Evolutionary conservation across 257 asterid species (phyloP).

Genomic region (Ilex aquifolium): DNA sequence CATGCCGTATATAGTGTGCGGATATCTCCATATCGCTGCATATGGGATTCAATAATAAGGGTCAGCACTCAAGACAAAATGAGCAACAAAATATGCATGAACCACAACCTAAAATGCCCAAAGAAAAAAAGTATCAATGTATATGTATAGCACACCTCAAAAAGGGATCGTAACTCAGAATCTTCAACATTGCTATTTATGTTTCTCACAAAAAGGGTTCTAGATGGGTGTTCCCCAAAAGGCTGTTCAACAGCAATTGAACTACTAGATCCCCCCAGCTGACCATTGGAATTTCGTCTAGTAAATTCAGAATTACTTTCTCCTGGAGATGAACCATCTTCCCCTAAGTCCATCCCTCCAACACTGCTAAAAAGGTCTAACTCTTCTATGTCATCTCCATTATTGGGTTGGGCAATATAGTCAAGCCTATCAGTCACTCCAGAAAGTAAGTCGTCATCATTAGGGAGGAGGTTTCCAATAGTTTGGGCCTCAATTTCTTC

Average conservation of each 20-base stretch:
- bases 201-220: slow-evolving; percentile 70
- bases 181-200: slow-evolving; percentile 74
- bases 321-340: slow-evolving; percentile 35
- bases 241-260: slow-evolving; percentile 67
- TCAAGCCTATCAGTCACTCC: slow-evolving; percentile 86
- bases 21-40: slow-evolving; percentile 28
- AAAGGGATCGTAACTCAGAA: slow-evolving; percentile 54
- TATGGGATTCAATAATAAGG: background rate
- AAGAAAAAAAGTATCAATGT: slow-evolving; percentile 1
- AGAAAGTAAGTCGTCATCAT: slow-evolving; percentile 86
- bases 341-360: slow-evolving; percentile 93
- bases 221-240: slow-evolving; percentile 72
- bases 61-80: background rate
- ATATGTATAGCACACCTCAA: slow-evolving; percentile 37
- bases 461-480: slow-evolving; percentile 96
- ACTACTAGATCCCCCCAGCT: slow-evolving; percentile 35
- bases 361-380: slow-evolving; percentile 82
- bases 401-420: slow-evolving; percentile 30
- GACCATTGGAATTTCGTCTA: slow-evolving; percentile 35
- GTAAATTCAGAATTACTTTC: slow-evolving; percentile 39
- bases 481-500: slow-evolving; percentile 92
- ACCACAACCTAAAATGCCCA: background rate
- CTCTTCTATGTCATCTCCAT: slow-evolving; percentile 64
- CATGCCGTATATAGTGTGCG: slow-evolving; percentile 21
- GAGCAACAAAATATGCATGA: background rate